Evolutionary conservation across 2,329 filamentous ascomycete species (phyloP), one percentile per base, ranked within the genome.

Genomic region (Hypoxylon sp.): DNA sequence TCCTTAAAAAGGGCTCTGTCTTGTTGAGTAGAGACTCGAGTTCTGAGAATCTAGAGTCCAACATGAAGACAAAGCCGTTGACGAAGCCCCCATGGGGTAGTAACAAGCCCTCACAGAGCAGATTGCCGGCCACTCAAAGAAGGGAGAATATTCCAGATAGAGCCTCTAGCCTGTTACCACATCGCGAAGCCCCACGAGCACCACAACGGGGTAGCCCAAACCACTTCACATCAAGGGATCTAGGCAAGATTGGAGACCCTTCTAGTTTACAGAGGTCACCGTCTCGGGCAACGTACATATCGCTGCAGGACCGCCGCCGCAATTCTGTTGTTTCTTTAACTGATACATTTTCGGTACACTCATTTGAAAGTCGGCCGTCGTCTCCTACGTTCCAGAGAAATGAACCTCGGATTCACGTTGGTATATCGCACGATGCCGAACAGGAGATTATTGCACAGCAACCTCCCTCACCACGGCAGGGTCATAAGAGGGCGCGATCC

Each of bases 291-390:
- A 85, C 84, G 49, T 85, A 83, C 67, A 80, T 86, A 11, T 84
- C 86, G 0, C 77, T 86, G 2, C 83, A 84, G 38, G 84, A 88
- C 52, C 80, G 79, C 25, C 81, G 83, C 3, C 82, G 85, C 21
- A 84, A 86, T 68, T 89, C 87, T 0, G 75, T 87, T 11, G 80
- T 87, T 3, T 89, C 87, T 0, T 81, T 86, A 55, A 86, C 86
- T 1, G 87, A 89, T 60, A 84, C 85, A 0, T 86, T 84, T 63
- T 86, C 86, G 0, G 77, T 87, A 23, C 82, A 84, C 58, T 82
- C 85, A 0, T 75, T 80, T 17, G 81, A 84, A 17, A 80, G 80
- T 46, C 76, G 80, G 5, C 77, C 81, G 10, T 81, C 83, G 0
- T 79, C 81, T 17, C 86, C 87, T 6, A 46, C 69, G 0, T 64